Evolutionary conservation across 148 eudicot genomes (phyloP).

Genomic region (Bassia scoparia): DNA sequence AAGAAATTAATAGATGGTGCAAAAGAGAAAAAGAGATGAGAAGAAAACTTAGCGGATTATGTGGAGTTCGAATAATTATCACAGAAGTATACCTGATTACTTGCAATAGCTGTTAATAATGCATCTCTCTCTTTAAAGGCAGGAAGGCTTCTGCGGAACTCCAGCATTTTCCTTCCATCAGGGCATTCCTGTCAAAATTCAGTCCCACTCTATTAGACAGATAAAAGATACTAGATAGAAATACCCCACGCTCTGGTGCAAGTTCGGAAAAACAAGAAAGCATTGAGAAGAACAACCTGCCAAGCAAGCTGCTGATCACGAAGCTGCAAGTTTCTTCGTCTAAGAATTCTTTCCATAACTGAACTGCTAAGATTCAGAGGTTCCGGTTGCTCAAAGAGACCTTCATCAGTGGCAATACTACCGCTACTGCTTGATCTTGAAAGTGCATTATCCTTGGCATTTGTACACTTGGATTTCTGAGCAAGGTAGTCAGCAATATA

Average conservation of each 20-base stretch:
- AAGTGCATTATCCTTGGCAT: constrained; percentile 37
- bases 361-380: constrained; percentile 51
- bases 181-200: constrained; percentile 56
- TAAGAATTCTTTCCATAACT: constrained; percentile 52
- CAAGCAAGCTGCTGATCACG: constrained; percentile 69
- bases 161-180: constrained; percentile 73
- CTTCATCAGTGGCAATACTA: constrained; percentile 75
- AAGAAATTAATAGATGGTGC: background rate
- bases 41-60: background rate
- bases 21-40: background rate
- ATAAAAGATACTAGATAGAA: background rate
- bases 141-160: constrained; percentile 83
- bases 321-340: constrained; percentile 63
- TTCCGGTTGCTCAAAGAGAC: constrained; percentile 88
- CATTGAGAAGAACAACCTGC: constrained; percentile 59
- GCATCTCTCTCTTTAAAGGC: constrained; percentile 84
- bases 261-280: background rate
- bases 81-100: constrained; percentile 58
- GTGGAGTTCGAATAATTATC: too few species aligned
- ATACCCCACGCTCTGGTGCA: background rate
- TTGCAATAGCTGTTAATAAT: constrained; percentile 59
- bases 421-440: constrained; percentile 77
- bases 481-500: constrained; percentile 60
- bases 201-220: background rate
- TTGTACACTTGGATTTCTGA: constrained; percentile 47